Evolutionary conservation across 1,139 yeast species (phyloP).

Genomic region (Hyphopichia burtonii): DNA sequence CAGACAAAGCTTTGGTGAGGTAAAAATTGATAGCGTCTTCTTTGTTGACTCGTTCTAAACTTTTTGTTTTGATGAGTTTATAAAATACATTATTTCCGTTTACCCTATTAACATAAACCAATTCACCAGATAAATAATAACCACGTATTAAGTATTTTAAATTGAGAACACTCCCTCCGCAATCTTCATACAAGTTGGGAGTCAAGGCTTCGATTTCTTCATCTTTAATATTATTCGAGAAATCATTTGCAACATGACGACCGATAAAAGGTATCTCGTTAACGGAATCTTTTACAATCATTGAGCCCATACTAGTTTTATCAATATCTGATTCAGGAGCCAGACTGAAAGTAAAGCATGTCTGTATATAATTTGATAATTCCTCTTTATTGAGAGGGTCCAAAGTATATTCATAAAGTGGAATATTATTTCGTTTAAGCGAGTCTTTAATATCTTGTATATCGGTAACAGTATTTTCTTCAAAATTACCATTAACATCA

Average conservation of each 20-base stretch:
- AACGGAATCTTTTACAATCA: neutral
- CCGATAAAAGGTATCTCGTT: neutral
- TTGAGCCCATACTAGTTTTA: conserved; percentile 2
- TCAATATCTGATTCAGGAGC: neutral
- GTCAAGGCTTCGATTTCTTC: conserved; percentile 5
- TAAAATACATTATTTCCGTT: neutral
- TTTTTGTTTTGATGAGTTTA: neutral
- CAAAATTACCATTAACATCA: neutral
- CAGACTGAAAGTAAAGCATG: neutral
- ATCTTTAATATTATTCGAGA: neutral
- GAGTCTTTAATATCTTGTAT: conserved; percentile 6
- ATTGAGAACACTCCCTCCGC: conserved; percentile 16
- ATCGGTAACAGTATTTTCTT: conserved; percentile 1
- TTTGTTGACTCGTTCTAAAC: neutral
- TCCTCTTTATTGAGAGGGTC: conserved; percentile 7
- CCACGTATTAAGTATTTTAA: conserved; percentile 11
- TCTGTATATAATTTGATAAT: conserved; percentile 9
- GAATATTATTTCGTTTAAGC: conserved; percentile 6
- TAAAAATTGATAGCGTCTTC: conserved; percentile 11
- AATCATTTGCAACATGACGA: no score
- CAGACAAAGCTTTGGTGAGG: conserved; percentile 13
- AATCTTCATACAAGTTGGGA: conserved; percentile 5
- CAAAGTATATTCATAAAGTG: conserved; percentile 7
- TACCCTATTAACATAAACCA: neutral
- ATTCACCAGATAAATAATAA: neutral